Percentiles rank a stretch among this genome's conserved stretches.
Evolutionary conservation across 1,284 basidiomycete species (phyloP).

Genomic region (Papiliotrema terrestris): DNA sequence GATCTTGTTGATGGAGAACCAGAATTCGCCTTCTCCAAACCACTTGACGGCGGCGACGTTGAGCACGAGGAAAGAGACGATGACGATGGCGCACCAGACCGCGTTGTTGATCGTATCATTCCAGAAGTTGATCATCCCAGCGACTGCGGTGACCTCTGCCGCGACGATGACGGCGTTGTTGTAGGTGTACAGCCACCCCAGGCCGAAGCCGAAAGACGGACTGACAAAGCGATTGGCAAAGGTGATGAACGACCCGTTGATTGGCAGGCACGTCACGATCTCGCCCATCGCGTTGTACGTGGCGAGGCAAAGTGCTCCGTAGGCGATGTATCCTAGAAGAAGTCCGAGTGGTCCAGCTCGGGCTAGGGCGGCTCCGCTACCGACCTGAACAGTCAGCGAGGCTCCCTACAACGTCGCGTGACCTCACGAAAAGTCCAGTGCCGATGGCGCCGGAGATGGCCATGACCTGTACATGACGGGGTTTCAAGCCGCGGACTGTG

Average conservation of each 20-base stretch:
- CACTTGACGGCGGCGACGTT: too few relatives aligned
- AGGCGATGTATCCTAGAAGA: slow-evolving; percentile 8
- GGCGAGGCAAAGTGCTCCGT: slow-evolving; percentile 6
- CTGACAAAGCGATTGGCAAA: slow-evolving; percentile 14
- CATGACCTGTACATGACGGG: slow-evolving; percentile 1
- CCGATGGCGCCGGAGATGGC: slow-evolving; percentile 48
- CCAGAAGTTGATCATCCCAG: slow-evolving; percentile 28
- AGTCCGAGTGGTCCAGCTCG: slow-evolving; percentile 10
- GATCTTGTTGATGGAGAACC: slow-evolving; percentile 34
- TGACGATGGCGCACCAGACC: slow-evolving; percentile 49
- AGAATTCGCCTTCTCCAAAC: slow-evolving; percentile 26
- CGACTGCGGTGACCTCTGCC: background rate
- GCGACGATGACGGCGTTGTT: slow-evolving; percentile 3
- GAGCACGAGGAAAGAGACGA: slow-evolving; percentile 35
- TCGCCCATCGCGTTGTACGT: slow-evolving; percentile 18
- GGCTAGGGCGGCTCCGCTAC: slow-evolving; percentile 4
- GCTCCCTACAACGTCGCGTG: too few relatives aligned
- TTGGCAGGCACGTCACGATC: slow-evolving; percentile 14
- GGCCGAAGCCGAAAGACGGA: slow-evolving; percentile 3
- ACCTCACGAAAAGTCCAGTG: slow-evolving; percentile 51
- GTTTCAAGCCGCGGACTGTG: too few relatives aligned
- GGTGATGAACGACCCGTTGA: slow-evolving; percentile 12
- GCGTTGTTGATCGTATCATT: slow-evolving; percentile 49
- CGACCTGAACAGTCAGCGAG: too few relatives aligned
- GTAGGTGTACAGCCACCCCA: slow-evolving; percentile 12